A percentile compares a stretch with the other conserved stretches of the same genome.
These are phyloP conservation scores for Clavispora asparagi DNA, from an alignment of 805 yeast species.

Conservation along the genomic window DNA sequence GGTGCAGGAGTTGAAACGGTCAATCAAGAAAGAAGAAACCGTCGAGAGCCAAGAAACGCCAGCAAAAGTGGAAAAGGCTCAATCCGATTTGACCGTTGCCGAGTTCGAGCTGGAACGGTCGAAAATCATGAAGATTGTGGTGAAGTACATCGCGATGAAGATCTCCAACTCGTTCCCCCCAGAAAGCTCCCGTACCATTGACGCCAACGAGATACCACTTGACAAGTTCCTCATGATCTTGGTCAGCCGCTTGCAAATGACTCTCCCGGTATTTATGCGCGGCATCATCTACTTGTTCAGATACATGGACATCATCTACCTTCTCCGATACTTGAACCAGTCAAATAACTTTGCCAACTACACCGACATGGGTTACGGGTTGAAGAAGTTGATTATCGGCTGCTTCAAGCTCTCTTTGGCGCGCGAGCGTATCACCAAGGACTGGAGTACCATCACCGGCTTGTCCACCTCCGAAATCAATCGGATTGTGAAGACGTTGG, in stretches of 20 bases:
- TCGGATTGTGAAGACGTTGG: constrained; percentile 29
- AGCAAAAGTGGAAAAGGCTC: neutral
- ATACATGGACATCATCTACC: constrained; percentile 43
- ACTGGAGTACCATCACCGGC: constrained; percentile 36
- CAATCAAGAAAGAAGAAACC: constrained; percentile 11
- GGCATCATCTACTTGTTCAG: constrained; percentile 40
- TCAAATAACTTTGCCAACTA: constrained; percentile 40
- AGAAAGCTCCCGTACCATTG: constrained; percentile 21
- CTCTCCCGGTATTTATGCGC: constrained; percentile 33
- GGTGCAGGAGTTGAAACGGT: constrained; percentile 19
- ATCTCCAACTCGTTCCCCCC: constrained; percentile 42
- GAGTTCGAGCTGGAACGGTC: constrained; percentile 27
- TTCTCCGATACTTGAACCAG: constrained; percentile 41
- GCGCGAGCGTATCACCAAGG: constrained; percentile 21
- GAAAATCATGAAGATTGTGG: constrained; percentile 38
- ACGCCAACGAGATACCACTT: constrained; percentile 29
- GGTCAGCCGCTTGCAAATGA: constrained; percentile 31
- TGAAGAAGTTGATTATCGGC: constrained; percentile 37
- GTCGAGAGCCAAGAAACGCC: neutral
- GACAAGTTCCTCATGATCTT: constrained; percentile 36
- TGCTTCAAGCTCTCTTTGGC: constrained; percentile 36
- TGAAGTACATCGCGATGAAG: constrained; percentile 39
- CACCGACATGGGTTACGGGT: constrained; percentile 39
- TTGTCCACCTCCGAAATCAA: constrained; percentile 32
- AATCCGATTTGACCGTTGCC: constrained; percentile 3